These are phyloP conservation scores for Mucor sp. DNA, from an alignment of 371 early-diverging fungal genomes.

Conservation along the genomic window DNA sequence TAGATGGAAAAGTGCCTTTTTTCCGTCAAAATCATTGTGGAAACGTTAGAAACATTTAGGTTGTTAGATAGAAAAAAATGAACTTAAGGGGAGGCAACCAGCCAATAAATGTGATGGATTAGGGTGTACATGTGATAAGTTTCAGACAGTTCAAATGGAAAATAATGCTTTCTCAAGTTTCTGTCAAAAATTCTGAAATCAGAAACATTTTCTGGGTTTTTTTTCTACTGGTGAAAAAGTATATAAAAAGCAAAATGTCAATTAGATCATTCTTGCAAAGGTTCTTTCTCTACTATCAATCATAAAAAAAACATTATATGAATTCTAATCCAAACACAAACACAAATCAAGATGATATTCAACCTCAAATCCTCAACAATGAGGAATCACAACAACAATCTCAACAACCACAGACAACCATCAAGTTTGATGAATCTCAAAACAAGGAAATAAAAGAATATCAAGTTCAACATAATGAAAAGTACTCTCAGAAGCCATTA, in stretches of 20 bases:
- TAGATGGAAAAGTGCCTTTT: slow-evolving; percentile 7
- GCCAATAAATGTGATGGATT: background rate
- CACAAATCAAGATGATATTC: background rate
- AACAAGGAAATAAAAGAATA: slow-evolving; percentile 22
- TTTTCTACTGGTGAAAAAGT: background rate
- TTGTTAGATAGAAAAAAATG: background rate
- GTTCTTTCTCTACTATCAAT: background rate
- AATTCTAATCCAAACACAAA: slow-evolving; percentile 1
- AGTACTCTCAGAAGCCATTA: slow-evolving; percentile 32
- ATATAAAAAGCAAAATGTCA: background rate
- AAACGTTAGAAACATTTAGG: slow-evolving; percentile 2
- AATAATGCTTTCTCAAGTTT: slow-evolving; percentile 8
- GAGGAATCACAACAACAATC: background rate
- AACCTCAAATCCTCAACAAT: background rate
- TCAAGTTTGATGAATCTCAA: slow-evolving; percentile 26
- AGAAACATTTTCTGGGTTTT: slow-evolving; percentile 3
- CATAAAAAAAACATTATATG: background rate
- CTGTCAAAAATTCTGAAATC: slow-evolving; percentile 8
- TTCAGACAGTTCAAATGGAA: background rate
- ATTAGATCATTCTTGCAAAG: background rate
- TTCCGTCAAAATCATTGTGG: slow-evolving; percentile 10
- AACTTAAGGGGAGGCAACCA: background rate
- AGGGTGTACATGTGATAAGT: background rate
- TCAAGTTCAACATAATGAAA: slow-evolving; percentile 31
- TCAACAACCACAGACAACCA: background rate